A percentile compares a stretch with the other conserved stretches of the same genome.
phyloP scores from a whole-genome alignment of 2,329 filamentous ascomycete genomes.

The Seiridium cupressi region DNA sequence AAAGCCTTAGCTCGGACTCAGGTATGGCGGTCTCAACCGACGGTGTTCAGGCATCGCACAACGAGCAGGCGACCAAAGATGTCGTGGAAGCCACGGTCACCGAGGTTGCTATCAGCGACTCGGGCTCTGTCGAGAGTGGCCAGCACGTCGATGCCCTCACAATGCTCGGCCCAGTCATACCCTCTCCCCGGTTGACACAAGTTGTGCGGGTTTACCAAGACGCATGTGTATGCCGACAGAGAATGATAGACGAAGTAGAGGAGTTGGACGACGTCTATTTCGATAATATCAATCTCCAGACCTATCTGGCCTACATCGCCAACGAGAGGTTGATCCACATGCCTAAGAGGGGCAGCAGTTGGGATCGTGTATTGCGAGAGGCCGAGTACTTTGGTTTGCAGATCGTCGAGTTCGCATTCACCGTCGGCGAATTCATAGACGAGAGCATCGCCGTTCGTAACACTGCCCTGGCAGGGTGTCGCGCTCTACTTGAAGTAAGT shows the following conservation, averaged over 20 bases:
- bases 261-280: neutral
- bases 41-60: neutral
- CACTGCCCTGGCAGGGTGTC: too few relatives aligned
- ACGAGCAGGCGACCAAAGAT: neutral
- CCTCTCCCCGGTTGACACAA: neutral
- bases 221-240: neutral
- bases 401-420: too few relatives aligned
- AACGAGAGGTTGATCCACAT: too few relatives aligned
- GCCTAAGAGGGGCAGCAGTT: too few relatives aligned
- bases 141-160: neutral
- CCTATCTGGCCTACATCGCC: too few relatives aligned
- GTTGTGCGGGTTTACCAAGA: neutral
- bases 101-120: neutral
- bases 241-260: neutral
- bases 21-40: neutral
- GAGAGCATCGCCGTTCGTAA: too few relatives aligned
- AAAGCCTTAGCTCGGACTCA: neutral
- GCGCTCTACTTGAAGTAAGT: too few relatives aligned
- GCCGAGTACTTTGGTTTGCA: too few relatives aligned
- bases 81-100: neutral
- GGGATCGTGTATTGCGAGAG: too few relatives aligned
- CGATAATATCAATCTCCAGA: too few relatives aligned
- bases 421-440: too few relatives aligned
- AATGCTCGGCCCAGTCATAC: neutral
- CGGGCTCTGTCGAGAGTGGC: neutral